Base-by-base conservation (phyloP, 192 early-diverging fungal species). In the Dissophora globulifera region DNA sequence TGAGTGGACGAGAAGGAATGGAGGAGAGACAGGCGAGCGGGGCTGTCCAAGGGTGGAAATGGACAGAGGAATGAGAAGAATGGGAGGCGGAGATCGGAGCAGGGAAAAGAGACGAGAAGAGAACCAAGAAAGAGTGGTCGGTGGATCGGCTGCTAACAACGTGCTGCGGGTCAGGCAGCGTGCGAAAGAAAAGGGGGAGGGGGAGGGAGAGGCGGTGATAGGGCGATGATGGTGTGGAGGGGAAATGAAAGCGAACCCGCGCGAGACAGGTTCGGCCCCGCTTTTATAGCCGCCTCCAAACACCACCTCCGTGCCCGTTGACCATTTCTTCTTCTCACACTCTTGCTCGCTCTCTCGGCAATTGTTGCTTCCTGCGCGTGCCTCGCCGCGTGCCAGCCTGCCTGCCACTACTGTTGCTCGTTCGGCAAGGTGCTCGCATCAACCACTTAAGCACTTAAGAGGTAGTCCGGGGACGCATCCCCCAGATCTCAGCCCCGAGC, bases 401-500 rank as follows among this genome's bases (percentile, higher is more conserved):
- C 35, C 7, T 38, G 6, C 7, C 7, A 6, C 35, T 17, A 56
- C 26, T 10, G 8, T 49, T 49, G 22, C 22, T 5, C 20, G 4
- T 11, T n/a, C 4, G 3, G 30, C 33, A 35, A 53, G 22, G 2
- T 25, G 6, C 25, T 61, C 47, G 31, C 29, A 61, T 62, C 60
- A 51, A 62, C 60, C 60, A 40, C 48, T 50, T 62, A 51, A 51
- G 12, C 26, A 56, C 45, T 66, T 55, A 66, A 66, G 63, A 66
- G 63, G 63, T 66, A 66, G 63, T 33, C 45, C 16, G 50, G 49
- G 50, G 15, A 26, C 50, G 13, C 55, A 23, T 19, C 20, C 35
- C 35, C 13, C 35, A 9, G 6, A 13, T 13, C 35, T 38, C 13
- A 13, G 35, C 35, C 35, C 13, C 13, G 35, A 9, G 13, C 35